phyloP scores from a whole-genome alignment of 441 rosid species.

The Euphorbia schlechtendalii region DNA sequence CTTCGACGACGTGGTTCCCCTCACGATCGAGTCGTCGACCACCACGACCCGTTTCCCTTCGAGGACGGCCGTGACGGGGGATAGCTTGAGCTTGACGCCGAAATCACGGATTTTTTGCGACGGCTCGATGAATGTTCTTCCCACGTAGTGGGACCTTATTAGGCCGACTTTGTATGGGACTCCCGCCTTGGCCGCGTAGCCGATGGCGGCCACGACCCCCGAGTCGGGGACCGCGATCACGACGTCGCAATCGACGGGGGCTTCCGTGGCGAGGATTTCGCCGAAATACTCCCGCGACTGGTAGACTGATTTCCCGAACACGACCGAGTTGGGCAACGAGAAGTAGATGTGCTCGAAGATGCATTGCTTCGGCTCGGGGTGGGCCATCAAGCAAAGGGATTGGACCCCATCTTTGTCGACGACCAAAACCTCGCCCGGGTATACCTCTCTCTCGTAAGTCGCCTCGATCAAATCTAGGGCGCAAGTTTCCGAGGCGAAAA shows the following conservation, averaged over 20 bases:
- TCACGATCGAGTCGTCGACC: conserved; percentile 87
- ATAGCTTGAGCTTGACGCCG: conserved; percentile 88
- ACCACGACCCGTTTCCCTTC: conserved; percentile 90
- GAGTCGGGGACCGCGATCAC: conserved; percentile 95
- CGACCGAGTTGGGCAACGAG: conserved; percentile 67
- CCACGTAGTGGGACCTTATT: conserved; percentile 91
- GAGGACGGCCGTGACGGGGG: conserved; percentile 72
- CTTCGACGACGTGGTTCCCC: conserved; percentile 88
- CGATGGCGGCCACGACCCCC: conserved; percentile 92
- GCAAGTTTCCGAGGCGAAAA: conserved; percentile 85
- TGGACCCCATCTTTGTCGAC: conserved; percentile 64
- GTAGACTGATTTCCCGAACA: conserved; percentile 72
- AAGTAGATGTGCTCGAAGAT: conserved; percentile 84
- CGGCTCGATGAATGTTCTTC: conserved; percentile 92
- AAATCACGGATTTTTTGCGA: conserved; percentile 89
- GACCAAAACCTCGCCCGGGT: conserved; percentile 73
- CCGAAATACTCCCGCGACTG: conserved; percentile 56
- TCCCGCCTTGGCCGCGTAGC: conserved; percentile 73
- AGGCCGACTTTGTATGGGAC: conserved; percentile 85
- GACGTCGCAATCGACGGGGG: conserved; percentile 77
- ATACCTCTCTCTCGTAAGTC: conserved; percentile 67
- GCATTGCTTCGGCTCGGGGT: conserved; percentile 72
- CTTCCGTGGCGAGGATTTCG: conserved; percentile 64
- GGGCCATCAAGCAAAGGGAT: conserved; percentile 54
- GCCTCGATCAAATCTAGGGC: conserved; percentile 88